phyloP scores from a whole-genome alignment of 352 stramenopile species.

The Phytophthora citrophthora region DNA sequence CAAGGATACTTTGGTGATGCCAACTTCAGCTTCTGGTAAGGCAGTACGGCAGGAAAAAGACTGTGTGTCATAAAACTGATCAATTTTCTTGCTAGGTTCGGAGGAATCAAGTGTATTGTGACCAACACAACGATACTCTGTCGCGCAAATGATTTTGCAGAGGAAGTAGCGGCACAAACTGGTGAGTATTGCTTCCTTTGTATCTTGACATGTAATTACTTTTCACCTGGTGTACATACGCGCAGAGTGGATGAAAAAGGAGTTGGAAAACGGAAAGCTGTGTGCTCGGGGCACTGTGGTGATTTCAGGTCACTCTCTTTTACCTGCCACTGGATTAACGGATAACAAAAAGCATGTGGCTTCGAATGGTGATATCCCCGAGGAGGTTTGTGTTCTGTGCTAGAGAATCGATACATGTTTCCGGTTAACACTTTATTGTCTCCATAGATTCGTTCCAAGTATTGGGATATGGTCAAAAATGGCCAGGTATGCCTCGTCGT shows the following conservation, averaged over 20 bases:
- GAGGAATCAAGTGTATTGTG: conserved; percentile 83
- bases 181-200: conserved; percentile 31
- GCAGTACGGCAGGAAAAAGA: neutral
- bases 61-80: neutral
- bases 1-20: conserved; percentile 65
- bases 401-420: conserved; percentile 1
- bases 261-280: conserved; percentile 84
- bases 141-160: conserved; percentile 27
- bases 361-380: conserved; percentile 11
- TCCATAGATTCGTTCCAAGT: conserved; percentile 38
- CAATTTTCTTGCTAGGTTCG: conserved; percentile 49
- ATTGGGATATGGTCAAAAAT: conserved; percentile 46
- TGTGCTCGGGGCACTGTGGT: conserved; percentile 74
- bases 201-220: no score
- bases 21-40: conserved; percentile 84
- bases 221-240: neutral
- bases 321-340: neutral
- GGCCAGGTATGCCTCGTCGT: conserved; percentile 46
- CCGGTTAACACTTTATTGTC: neutral
- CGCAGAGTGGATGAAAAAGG: conserved; percentile 76
- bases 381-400: conserved; percentile 27
- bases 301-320: conserved; percentile 54
- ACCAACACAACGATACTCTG: conserved; percentile 61
- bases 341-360: conserved; percentile 24
- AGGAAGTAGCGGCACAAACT: conserved; percentile 56